Evolutionary conservation across 2,329 filamentous ascomycete species (phyloP), one percentile per base, ranked within the genome.

Genomic region (Ophiostoma populinum): DNA sequence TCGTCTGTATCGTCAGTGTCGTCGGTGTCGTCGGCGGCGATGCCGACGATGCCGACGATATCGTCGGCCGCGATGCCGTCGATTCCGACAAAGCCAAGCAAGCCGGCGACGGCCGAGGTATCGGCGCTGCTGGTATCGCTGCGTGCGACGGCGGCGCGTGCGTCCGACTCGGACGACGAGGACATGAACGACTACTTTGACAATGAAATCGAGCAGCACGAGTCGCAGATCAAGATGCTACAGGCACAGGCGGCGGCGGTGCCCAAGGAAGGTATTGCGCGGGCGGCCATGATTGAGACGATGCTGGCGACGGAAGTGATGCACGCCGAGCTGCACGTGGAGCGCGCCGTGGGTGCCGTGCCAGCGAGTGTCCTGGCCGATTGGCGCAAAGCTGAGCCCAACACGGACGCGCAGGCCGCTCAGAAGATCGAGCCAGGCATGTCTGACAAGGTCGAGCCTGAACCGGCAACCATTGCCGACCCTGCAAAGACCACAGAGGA

Each of bases 181-280:
- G 63, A 68, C 29, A 65, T 72, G 54, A 66, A 61, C 13, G 65
- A 68, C 34, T 66, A 66, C 39, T 69, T 73, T 35, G 58, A 63
- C 35, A 55, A 55, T 35, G 56, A 70, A 43, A 69, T 72, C 24
- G 49, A 55, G 27, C 65, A 70, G 46, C 58, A 61, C 2, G 61
- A 70, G 40, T 52, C 52, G 1, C 58, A 67, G 36, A 45, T 73
- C 20, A 56, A 57, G 39, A 62, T 59, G 33, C 48, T 70, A 6
- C 55, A 62, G 37, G 48, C 46, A 4, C 46, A 56, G 38, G 46
- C 55, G 40, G 45, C 59, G 39, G 41, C 49, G 41, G 38, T 63
- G 40, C 47, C 59, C 29, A 53, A 55, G 12, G 53, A 58, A 28
- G 56, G 62, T 2, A 53, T 67, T 10, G 49, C 55, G 18, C 60